phyloP scores from a whole-genome alignment of 306 rosid genomes.

The Sophora flavescens region DNA sequence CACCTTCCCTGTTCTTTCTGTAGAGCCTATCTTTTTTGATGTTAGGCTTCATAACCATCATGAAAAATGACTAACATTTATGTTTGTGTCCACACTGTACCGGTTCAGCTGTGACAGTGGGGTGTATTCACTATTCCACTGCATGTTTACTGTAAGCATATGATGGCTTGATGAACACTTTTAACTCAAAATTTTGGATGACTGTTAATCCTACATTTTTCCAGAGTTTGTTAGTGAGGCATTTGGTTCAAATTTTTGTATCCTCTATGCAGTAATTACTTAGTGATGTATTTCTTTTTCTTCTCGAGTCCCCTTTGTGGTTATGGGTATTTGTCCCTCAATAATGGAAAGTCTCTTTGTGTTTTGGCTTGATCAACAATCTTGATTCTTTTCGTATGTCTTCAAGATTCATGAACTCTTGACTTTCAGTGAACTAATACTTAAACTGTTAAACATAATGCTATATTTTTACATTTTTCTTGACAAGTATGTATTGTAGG shows the following conservation, averaged over 20 bases:
- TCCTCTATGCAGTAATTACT: not conserved
- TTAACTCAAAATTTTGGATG: not conserved
- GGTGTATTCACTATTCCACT: not conserved
- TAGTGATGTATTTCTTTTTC: constrained; percentile 6
- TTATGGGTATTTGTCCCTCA: constrained; percentile 26
- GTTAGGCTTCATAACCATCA: not conserved
- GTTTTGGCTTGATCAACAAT: constrained; percentile 17
- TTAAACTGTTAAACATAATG: not conserved
- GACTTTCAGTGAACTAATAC: not conserved
- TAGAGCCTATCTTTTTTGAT: not conserved
- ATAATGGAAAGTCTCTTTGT: constrained; percentile 1
- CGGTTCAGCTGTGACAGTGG: constrained; percentile 18
- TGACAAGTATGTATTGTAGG: not conserved
- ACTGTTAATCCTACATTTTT: not conserved
- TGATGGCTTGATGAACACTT: constrained; percentile 11
- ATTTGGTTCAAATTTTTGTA: constrained; percentile 25
- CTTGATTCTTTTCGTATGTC: constrained; percentile 29
- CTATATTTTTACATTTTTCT: not conserved
- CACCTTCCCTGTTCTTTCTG: not conserved
- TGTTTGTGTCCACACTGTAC: not conserved
- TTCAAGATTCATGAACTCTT: not conserved
- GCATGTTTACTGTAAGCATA: not conserved
- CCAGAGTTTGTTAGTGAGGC: constrained; percentile 5
- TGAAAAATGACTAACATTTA: constrained; percentile 7
- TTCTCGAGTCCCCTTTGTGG: constrained; percentile 32